Evolutionary conservation across 1,284 basidiomycete genomes (phyloP).

Genomic region (Sanghuangporus baumii): DNA sequence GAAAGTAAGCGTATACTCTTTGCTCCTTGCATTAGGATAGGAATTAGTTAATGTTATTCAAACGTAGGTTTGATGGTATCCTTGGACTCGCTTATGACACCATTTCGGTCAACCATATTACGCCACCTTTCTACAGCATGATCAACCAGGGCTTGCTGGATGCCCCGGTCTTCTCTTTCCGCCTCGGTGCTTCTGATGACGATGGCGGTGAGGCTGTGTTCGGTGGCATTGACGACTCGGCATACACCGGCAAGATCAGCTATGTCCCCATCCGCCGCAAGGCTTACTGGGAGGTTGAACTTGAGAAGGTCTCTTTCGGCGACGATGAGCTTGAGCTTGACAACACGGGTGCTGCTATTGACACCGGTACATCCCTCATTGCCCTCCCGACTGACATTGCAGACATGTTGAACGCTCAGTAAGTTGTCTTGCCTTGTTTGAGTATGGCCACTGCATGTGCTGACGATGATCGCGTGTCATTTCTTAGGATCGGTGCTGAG

Average conservation of each 20-base stretch:
- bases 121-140: constrained; percentile 96
- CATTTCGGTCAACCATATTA: constrained; percentile 91
- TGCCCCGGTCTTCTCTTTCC: constrained; percentile 91
- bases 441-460: constrained; percentile 5
- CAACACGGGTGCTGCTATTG: constrained; percentile 92
- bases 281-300: constrained; percentile 98
- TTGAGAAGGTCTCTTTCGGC: constrained; percentile 82
- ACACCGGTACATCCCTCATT: constrained; percentile 92
- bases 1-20: constrained; percentile 56
- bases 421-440: constrained; percentile 26
- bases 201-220: constrained; percentile 94
- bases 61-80: constrained; percentile 88
- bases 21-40: not conserved
- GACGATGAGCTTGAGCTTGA: constrained; percentile 83
- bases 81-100: constrained; percentile 95
- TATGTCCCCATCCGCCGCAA: constrained; percentile 94
- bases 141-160: constrained; percentile 81
- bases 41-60: not conserved
- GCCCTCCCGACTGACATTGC: constrained; percentile 92
- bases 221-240: constrained; percentile 81
- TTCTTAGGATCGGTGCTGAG: constrained; percentile 75
- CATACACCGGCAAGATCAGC: constrained; percentile 78
- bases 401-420: constrained; percentile 95
- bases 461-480: constrained; percentile 15
- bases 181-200: constrained; percentile 79